Conservation (phyloP, 116 monocot species). For the Iris pallida region DNA sequence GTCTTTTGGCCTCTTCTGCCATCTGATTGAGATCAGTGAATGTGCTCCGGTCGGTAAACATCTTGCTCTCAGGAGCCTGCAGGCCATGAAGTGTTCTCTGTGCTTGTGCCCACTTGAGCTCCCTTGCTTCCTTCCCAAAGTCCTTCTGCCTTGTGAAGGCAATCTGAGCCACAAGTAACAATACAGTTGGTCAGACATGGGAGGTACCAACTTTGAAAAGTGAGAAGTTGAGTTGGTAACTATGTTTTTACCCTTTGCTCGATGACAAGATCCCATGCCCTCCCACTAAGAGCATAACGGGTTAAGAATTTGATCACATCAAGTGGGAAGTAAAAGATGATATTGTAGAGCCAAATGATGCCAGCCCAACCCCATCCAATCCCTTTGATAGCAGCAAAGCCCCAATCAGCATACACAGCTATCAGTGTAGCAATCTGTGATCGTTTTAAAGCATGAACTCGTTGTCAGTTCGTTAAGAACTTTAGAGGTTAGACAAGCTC, state of each 20-base stretch:
- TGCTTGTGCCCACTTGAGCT: conserved; percentile 91
- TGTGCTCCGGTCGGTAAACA: conserved; percentile 63
- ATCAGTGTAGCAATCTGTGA: conserved; percentile 84
- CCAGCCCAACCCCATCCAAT: conserved; percentile 99
- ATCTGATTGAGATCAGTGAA: conserved; percentile 83
- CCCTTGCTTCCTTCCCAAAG: conserved; percentile 83
- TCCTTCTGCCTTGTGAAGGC: conserved; percentile 94
- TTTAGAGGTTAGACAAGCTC: too few relatives aligned
- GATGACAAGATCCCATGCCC: conserved; percentile 87
- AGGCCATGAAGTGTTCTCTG: conserved; percentile 89
- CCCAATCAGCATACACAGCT: conserved; percentile 93
- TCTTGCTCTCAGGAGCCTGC: conserved; percentile 58
- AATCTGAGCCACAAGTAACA: conserved; percentile 38
- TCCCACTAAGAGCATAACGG: conserved; percentile 84
- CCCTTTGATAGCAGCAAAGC: conserved; percentile 79
- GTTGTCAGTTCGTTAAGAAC: too few relatives aligned
- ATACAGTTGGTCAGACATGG: not conserved
- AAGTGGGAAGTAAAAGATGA: conserved; percentile 82
- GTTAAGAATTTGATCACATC: conserved; percentile 85
- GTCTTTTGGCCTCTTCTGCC: conserved; percentile 86
- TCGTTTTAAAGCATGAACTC: not conserved
- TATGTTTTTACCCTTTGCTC: conserved; percentile 65
- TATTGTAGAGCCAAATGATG: conserved; percentile 82
- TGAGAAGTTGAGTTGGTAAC: too few relatives aligned
- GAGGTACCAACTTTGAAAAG: too few relatives aligned